Evolutionary conservation across 768 basidiomycete species (phyloP).

Genomic region (Harrya chromipes): DNA sequence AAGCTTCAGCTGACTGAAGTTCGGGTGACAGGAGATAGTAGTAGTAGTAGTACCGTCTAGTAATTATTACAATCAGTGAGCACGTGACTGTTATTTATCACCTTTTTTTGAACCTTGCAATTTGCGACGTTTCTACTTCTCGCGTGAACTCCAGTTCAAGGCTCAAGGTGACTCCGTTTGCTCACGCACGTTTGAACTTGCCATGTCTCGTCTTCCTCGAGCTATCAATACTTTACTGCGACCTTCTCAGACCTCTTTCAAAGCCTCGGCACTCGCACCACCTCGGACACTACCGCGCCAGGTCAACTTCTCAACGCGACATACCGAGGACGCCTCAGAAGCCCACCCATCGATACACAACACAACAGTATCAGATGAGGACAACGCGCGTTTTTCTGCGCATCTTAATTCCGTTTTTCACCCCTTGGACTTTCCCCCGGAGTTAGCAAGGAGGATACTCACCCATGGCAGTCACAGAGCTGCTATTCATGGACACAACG

Average conservation of each 20-base stretch:
- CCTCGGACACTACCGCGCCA: constrained; percentile 12
- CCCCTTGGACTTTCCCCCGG: constrained; percentile 64
- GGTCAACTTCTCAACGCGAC: constrained; percentile 16
- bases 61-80: neutral
- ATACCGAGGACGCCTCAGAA: neutral
- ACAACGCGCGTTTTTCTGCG: constrained; percentile 36
- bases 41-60: no score
- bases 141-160: constrained; percentile 11
- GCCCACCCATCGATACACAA: constrained; percentile 1
- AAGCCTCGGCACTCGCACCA: constrained; percentile 10
- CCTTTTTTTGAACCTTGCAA: constrained; percentile 1
- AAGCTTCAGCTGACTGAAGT: no score
- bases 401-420: constrained; percentile 65
- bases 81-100: constrained; percentile 23
- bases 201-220: constrained; percentile 24
- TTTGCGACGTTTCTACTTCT: neutral
- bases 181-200: neutral
- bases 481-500: constrained; percentile 68
- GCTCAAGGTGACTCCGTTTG: neutral
- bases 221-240: constrained; percentile 10
- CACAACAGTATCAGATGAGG: constrained; percentile 5
- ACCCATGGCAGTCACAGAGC: constrained; percentile 76
- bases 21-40: no score
- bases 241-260: constrained; percentile 9
- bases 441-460: constrained; percentile 68